phyloP scores from a whole-genome alignment of 2,329 filamentous ascomycete species.

The Purpureocillium takamizusanense region DNA sequence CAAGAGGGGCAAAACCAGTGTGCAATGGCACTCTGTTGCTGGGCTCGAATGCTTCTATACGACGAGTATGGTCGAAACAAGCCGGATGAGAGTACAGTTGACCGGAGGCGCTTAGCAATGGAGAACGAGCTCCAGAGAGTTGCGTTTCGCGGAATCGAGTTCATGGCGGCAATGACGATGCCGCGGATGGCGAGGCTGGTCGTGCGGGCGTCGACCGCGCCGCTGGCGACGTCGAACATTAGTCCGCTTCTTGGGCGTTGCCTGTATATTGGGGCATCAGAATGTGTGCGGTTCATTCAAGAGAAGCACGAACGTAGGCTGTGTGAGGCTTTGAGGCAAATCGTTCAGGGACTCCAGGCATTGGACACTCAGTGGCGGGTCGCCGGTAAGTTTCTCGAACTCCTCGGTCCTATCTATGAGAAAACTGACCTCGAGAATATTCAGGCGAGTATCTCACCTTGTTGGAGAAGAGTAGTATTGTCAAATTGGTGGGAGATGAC shows the following conservation, averaged over 20 bases:
- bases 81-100: neutral
- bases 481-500: too few relatives aligned
- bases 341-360: constrained; percentile 2
- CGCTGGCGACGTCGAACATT: too few relatives aligned
- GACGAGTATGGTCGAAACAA: constrained; percentile 11
- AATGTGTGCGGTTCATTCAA: constrained; percentile 11
- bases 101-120: constrained; percentile 2
- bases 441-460: neutral
- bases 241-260: too few relatives aligned
- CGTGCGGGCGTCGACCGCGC: too few relatives aligned
- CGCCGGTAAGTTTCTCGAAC: neutral
- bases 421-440: too few relatives aligned
- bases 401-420: too few relatives aligned
- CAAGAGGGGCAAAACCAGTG: neutral
- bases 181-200: neutral
- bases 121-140: constrained; percentile 11
- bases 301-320: constrained; percentile 10
- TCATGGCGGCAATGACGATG: neutral
- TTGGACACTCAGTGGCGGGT: neutral
- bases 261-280: too few relatives aligned
- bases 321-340: constrained; percentile 4
- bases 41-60: constrained; percentile 9
- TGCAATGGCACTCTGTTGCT: constrained; percentile 3
- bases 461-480: too few relatives aligned
- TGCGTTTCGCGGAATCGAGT: constrained; percentile 3